A percentile compares a stretch with the other conserved stretches of the same genome.
Conservation (phyloP, 148 eudicot species). For the Amaranthus palmeri region DNA sequence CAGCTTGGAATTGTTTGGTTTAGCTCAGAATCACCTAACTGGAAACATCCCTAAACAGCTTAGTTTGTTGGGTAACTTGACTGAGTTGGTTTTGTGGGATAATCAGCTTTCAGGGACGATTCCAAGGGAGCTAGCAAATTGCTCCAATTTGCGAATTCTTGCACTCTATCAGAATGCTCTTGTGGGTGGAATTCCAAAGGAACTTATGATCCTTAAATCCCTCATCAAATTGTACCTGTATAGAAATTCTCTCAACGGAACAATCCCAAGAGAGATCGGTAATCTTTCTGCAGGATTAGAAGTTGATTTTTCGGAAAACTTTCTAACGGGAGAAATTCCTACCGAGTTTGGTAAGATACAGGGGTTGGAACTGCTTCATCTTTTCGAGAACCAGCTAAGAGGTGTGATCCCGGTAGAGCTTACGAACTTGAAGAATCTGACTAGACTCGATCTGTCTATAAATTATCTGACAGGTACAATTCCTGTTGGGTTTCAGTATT, state of each 20-base stretch:
- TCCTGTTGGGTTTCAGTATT: conserved; percentile 34
- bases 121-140: conserved; percentile 66
- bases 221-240: conserved; percentile 51
- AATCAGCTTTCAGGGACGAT: conserved; percentile 61
- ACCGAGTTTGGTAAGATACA: conserved; percentile 27
- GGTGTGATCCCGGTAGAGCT: conserved; percentile 37
- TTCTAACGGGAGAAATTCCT: conserved; percentile 37
- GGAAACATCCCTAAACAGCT: conserved; percentile 35
- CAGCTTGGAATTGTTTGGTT: conserved; percentile 29
- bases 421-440: conserved; percentile 27
- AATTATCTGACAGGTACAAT: conserved; percentile 33
- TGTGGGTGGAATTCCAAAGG: conserved; percentile 67
- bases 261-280: conserved; percentile 40
- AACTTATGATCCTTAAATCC: conserved; percentile 49
- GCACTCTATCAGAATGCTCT: conserved; percentile 75
- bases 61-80: conserved; percentile 38
- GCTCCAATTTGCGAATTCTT: conserved; percentile 50
- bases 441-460: conserved; percentile 30
- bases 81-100: conserved; percentile 61
- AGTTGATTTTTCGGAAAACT: conserved; percentile 35
- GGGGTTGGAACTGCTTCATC: conserved; percentile 31
- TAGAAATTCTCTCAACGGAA: conserved; percentile 61
- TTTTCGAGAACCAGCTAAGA: conserved; percentile 30
- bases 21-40: conserved; percentile 32
- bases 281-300: conserved; percentile 22